phyloP scores from a whole-genome alignment of 2,329 filamentous ascomycete species.

The Raffaelea albimanens region DNA sequence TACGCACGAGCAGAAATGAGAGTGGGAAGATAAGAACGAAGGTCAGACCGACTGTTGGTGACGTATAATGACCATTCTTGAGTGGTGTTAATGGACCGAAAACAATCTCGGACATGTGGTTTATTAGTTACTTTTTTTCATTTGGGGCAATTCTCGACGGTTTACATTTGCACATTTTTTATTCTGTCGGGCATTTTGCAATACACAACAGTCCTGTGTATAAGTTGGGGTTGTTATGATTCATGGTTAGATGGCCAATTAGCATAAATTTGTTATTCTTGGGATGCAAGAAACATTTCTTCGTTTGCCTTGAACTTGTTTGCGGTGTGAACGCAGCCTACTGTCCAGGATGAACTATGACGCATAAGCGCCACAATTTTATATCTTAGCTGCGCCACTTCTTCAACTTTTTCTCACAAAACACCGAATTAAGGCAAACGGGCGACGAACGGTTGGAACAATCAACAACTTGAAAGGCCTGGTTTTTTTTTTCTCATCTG shows the following conservation, averaged over 20 bases:
- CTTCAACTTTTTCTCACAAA: too few relatives aligned
- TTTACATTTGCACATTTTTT: neutral
- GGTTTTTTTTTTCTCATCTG: too few relatives aligned
- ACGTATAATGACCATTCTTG: neutral
- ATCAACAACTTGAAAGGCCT: too few relatives aligned
- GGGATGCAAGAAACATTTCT: too few relatives aligned
- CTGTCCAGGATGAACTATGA: too few relatives aligned
- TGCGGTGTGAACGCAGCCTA: too few relatives aligned
- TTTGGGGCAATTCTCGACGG: neutral
- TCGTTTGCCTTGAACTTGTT: too few relatives aligned
- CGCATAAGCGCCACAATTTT: too few relatives aligned
- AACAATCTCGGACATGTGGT: neutral
- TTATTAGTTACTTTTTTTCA: neutral
- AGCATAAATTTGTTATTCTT: neutral
- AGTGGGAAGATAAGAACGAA: slow-evolving; percentile 42
- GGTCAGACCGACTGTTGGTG: too few relatives aligned
- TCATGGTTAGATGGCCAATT: neutral
- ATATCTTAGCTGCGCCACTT: too few relatives aligned
- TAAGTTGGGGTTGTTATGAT: neutral
- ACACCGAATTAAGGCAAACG: too few relatives aligned
- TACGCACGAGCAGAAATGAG: slow-evolving; percentile 85
- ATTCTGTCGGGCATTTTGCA: neutral
- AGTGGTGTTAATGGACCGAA: neutral
- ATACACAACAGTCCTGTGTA: neutral
- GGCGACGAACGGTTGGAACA: too few relatives aligned